Evolutionary conservation across 2,329 filamentous ascomycete genomes (phyloP).

Genomic region (Metarhizium robertsii): DNA sequence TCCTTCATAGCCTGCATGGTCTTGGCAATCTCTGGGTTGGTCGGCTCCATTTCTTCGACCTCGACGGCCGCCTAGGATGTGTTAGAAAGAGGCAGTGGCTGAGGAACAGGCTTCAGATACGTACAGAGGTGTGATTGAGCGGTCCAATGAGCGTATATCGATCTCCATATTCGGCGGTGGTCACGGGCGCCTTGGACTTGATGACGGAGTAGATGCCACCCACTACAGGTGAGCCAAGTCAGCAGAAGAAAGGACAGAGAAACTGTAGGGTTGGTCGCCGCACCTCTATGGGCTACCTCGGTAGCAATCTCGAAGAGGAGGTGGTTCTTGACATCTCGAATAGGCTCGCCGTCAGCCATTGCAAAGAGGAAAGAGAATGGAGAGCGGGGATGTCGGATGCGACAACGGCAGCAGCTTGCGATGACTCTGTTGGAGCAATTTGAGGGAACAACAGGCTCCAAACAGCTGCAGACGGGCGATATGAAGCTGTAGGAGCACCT

Average conservation of each 20-base stretch:
- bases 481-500: not conserved
- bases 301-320: conserved; percentile 94
- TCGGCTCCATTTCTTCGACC: conserved; percentile 85
- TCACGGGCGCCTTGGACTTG: conserved; percentile 97
- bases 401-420: not conserved
- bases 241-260: conserved; percentile 1
- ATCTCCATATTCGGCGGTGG: conserved; percentile 96
- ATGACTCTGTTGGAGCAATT: conserved; percentile 1
- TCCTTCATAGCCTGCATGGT: conserved; percentile 92
- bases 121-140: conserved; percentile 80
- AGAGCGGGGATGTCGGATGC: not conserved
- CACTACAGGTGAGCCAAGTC: conserved; percentile 42
- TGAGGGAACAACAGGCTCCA: not conserved
- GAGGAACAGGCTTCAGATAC: conserved; percentile 18
- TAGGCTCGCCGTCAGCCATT: conserved; percentile 40
- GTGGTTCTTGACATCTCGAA: conserved; percentile 83
- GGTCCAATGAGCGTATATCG: conserved; percentile 93
- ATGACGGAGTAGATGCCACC: conserved; percentile 98
- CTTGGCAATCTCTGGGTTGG: conserved; percentile 64
- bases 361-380: not conserved
- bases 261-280: conserved; percentile 13
- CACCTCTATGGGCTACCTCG: conserved; percentile 93
- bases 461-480: not conserved
- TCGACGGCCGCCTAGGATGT: conserved; percentile 75
- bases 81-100: conserved; percentile 1